Base-by-base conservation (phyloP, 306 rosid genomes). In the Astragalus membranaceus region DNA sequence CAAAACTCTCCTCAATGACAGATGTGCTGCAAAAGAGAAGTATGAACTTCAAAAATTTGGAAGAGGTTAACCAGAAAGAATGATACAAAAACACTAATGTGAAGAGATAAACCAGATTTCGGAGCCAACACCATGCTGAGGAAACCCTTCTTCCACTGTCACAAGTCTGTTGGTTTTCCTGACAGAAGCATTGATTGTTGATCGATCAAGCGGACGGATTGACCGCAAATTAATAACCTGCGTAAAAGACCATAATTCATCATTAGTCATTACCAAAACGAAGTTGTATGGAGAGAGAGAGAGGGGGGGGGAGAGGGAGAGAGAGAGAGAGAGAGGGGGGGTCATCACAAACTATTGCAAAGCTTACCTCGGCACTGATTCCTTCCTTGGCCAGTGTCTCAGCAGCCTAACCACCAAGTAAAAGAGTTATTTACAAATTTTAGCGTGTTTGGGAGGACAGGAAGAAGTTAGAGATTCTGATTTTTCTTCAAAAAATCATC, bases 121-220 rank as follows among this genome's bases (percentile, higher is more conserved):
- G 4, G 99, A 97, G 12, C 99, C 99, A 74, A 95, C 95, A 43
- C 99, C 99, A 69, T 95, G 97, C 91, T 95, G 99, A 75, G 99
- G 99, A 83, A 91, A 89, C 59, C 99, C 99, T 91, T 95, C 99
- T 83, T 95, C 99, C 67, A 95, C 91, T 29, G 99, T 95, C 49
- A 95, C 85, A 37, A 95, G 71, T 75, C 96, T 87, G 84, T 86
- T 95, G 77, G 99, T 95, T 83, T 95, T 95, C 85, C 96, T 83
- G 11, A 95, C 99, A 42, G 99, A 95, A 50, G 95, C 72, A 72
- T 95, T 95, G 74, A 95, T 91, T 9, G 97, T 89, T 64, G 90
- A 58, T 79, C 95, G 88, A 83, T 95, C 99, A 48, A 95, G 86
- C 5, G 99, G 99, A 29, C 99, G 90, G 81, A 95, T 95, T 16